Evolutionary conservation across 2,329 filamentous ascomycete genomes (phyloP), one percentile per base, ranked within the genome.

Genomic region (Coniochaeta sp.): DNA sequence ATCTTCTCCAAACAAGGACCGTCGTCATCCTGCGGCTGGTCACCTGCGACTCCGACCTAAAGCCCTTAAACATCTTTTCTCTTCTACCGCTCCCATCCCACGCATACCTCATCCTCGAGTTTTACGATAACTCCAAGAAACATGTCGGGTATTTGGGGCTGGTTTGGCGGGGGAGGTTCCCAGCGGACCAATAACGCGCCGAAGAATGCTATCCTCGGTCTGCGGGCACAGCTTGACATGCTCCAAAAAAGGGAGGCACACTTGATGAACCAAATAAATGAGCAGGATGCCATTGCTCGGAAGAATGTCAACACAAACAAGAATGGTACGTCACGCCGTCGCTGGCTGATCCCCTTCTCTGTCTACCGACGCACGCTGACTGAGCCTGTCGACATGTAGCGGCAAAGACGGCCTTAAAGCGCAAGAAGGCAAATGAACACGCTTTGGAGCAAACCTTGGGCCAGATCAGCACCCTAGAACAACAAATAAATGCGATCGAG

Each of bases 401-500:
- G 73, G 95, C 95, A 63, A 95, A 95, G 79, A 86, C 88, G 67
- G 95, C 95, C 44, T 79, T 99, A 65, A 86, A 90, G 79, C 88
- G 93, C 75, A 98, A 98, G 85, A 98, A 99, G 84, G 83, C 87
- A 67, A 91, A 95, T 70, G 92, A 98, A 76, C 89, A 93, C 74
- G 91, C 90, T 60, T 85, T 97, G 62, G 91, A 96, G 67, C 93
- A 97, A 77, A 98, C 93, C 1, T 83, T 86, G 62, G 86, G 89
- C 34, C 93, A 98, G 77, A 96, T 98, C 71, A 86, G 87, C 68
- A 96, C 95, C 24, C 82, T 99, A 52, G 95, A 99, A 75, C 89
- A 93, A 71, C 92, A 99, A 74, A 96, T 98, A 71, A 95, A 95
- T 74, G 89, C 90, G 62, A 98, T 99, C 79, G 95, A 99, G 77